Evolutionary conservation across 2,329 filamentous ascomycete genomes (phyloP).

Genomic region (Verticillium albo-atrum): DNA sequence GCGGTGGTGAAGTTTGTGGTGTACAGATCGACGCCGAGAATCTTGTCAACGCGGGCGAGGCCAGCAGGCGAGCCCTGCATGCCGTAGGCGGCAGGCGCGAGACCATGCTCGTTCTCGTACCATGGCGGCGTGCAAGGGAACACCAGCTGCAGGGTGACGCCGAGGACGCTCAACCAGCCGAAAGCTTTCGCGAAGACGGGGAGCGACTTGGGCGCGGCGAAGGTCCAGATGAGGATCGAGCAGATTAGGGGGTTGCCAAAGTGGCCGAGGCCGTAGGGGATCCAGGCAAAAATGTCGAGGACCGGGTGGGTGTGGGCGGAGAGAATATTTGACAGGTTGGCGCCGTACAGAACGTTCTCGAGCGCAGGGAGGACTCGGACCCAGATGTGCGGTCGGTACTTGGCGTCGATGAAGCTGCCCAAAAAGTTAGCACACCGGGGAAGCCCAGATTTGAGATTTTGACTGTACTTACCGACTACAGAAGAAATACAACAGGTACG

Average conservation of each 20-base stretch:
- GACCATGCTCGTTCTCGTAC: constrained; percentile 91
- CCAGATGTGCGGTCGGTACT: constrained; percentile 91
- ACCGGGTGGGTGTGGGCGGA: constrained; percentile 81
- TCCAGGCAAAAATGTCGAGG: constrained; percentile 85
- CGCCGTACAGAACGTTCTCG: constrained; percentile 94
- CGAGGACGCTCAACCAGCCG: constrained; percentile 86
- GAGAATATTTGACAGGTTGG: constrained; percentile 92
- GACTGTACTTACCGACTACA: constrained; percentile 71
- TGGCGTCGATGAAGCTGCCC: constrained; percentile 76
- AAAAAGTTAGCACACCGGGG: background rate
- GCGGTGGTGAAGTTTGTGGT: constrained; percentile 88
- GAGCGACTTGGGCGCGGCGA: constrained; percentile 78
- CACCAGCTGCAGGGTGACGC: constrained; percentile 81
- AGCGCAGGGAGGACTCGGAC: constrained; percentile 90
- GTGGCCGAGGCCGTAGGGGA: constrained; percentile 89
- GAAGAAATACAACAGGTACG: constrained; percentile 89
- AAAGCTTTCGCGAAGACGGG: constrained; percentile 84
- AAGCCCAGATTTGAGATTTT: constrained; percentile 8
- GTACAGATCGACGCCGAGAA: constrained; percentile 91
- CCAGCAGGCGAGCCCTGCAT: constrained; percentile 88
- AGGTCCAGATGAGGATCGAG: constrained; percentile 78
- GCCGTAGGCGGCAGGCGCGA: constrained; percentile 87
- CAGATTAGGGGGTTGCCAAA: constrained; percentile 81
- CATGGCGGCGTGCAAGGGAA: constrained; percentile 95
- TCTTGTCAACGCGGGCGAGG: constrained; percentile 78